Evolutionary conservation across 1,284 basidiomycete species (phyloP), one percentile per base, ranked within the genome.

Genomic region (Inonotus hispidus): DNA sequence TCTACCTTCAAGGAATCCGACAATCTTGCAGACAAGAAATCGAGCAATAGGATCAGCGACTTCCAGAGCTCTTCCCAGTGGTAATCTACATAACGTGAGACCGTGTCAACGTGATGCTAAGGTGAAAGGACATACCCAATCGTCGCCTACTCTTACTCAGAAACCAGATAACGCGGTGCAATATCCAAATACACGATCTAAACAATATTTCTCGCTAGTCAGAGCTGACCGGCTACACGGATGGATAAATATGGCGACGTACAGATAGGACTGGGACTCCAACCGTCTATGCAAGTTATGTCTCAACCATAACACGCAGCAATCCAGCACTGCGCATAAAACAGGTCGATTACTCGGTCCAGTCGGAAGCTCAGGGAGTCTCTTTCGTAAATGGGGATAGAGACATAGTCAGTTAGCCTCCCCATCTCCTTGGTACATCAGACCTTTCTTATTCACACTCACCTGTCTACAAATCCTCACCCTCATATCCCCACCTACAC

Each of bases 391-490:
- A 32, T 3, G 8, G 32, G 8, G 32, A 32, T 4, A 32, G 3
- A 32, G 32, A 32, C 32, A 32, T 8, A 47, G 53, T 47, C 16
- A 49, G 58, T 43, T 57, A 38, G 39, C 0, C 39, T 11, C 2
- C 57, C 50, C 14, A 21, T 19, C 45, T 21, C 1, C 25, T 8
- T 32, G 57, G 32, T 21, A 27, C 46, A 19, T 60, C 35, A 53
- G 3, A 19, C 55, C 10, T 25, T 23, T 19, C 1, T 10, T 14
- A 49, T 49, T 27, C 6, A 27, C 23, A 63, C 74, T 66, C 60
- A 84, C 85, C 75, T 88, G 86, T 50, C 83, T 79, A 71, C 85
- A 88, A 13, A 87, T 68, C 21, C 79, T 74, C 52, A 88, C 77
- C 16, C 72, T 19, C 71, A 52, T 23, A 59, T 58, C 43, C 46